A percentile compares a stretch with the other conserved stretches of the same genome.
Conservation (phyloP, 306 rosid genomes). For the Vigna reflexopilosa region DNA sequence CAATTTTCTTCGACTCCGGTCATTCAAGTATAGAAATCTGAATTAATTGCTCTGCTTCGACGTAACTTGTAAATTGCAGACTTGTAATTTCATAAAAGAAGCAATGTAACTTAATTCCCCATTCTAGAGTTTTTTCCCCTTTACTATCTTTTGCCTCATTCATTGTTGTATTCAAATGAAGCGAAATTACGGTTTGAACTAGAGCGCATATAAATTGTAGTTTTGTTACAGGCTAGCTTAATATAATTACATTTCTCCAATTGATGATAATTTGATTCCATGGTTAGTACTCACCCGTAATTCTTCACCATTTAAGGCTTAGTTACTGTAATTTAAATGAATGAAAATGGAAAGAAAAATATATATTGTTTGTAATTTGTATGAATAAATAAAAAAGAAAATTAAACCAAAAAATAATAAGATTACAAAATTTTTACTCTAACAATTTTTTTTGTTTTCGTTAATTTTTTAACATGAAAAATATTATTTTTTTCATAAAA, state of each 20-base stretch:
- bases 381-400: too few relatives aligned
- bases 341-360: too few relatives aligned
- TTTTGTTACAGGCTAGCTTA: conserved; percentile 6
- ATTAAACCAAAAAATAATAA: too few relatives aligned
- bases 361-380: too few relatives aligned
- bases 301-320: background rate
- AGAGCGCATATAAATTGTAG: conserved; percentile 22
- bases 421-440: too few relatives aligned
- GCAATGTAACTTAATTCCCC: conserved; percentile 35
- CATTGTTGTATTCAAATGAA: conserved; percentile 30
- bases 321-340: background rate
- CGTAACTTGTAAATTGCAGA: conserved; percentile 75
- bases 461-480: too few relatives aligned
- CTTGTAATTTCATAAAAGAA: conserved; percentile 58
- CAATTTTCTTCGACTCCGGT: conserved; percentile 33
- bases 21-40: conserved; percentile 56
- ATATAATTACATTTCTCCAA: background rate
- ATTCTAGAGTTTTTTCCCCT: conserved; percentile 4
- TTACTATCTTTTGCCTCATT: conserved; percentile 20
- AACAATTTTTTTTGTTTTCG: too few relatives aligned
- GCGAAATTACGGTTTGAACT: conserved; percentile 36
- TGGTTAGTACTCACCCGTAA: background rate
- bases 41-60: conserved; percentile 60
- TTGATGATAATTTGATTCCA: background rate
- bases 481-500: too few relatives aligned